A percentile compares a stretch with the other conserved stretches of the same genome.
Conservation (phyloP, 306 rosid genomes). For the Gastrolobium villosum region DNA sequence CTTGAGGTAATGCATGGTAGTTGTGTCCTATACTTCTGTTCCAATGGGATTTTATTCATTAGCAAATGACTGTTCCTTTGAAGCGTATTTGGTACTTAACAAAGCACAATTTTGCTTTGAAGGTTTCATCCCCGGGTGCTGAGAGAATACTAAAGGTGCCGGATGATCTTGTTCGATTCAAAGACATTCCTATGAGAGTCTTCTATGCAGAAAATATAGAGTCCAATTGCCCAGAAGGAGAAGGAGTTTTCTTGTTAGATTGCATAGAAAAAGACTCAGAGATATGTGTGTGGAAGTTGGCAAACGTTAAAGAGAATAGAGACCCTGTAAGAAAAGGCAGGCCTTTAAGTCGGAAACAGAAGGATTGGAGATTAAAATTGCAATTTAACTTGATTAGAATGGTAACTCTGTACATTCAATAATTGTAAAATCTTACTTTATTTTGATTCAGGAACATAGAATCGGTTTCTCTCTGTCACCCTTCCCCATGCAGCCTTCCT, state of each 20-base stretch:
- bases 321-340: constrained; percentile 80
- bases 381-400: constrained; percentile 70
- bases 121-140: constrained; percentile 96
- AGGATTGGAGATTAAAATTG: constrained; percentile 89
- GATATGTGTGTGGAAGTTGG: constrained; percentile 89
- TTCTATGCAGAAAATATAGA: constrained; percentile 62
- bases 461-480: not conserved
- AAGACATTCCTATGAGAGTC: constrained; percentile 83
- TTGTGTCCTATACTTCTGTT: constrained; percentile 20
- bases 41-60: constrained; percentile 34
- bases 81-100: constrained; percentile 42
- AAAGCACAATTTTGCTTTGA: constrained; percentile 40
- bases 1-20: constrained; percentile 66
- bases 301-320: constrained; percentile 83
- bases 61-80: constrained; percentile 31
- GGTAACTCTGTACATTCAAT: constrained; percentile 74
- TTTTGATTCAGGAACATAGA: constrained; percentile 39
- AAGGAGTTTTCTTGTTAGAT: constrained; percentile 72
- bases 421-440: constrained; percentile 49
- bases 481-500: not conserved
- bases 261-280: constrained; percentile 65
- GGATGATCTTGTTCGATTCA: constrained; percentile 78
- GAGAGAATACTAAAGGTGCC: constrained; percentile 89
- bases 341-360: constrained; percentile 82
- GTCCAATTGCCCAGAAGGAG: constrained; percentile 60